Conservation (phyloP, 2,329 filamentous ascomycete genomes). For the Pleurostoma richardsiae region DNA sequence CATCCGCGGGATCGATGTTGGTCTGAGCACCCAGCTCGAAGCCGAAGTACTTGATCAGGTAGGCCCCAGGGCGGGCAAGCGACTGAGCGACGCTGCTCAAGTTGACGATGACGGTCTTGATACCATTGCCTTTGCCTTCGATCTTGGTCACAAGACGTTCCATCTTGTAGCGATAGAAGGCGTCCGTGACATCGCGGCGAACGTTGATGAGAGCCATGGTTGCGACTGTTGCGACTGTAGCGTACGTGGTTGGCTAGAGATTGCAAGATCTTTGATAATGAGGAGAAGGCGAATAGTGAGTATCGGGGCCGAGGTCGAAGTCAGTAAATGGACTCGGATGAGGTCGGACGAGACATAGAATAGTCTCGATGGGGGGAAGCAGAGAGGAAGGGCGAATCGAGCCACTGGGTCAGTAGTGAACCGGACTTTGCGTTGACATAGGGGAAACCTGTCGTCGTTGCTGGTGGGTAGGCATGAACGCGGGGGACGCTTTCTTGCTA, state of each 20-base stretch:
- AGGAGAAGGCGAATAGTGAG: constrained; percentile 11
- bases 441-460: constrained; percentile 46
- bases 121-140: constrained; percentile 98
- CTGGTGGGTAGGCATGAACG: constrained; percentile 55
- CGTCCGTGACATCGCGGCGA: constrained; percentile 94
- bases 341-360: constrained; percentile 32
- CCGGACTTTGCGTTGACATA: constrained; percentile 50
- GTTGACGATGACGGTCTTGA: constrained; percentile 98
- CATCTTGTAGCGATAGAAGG: constrained; percentile 99
- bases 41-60: constrained; percentile 99
- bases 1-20: constrained; percentile 93
- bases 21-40: constrained; percentile 98
- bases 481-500: constrained; percentile 25
- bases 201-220: constrained; percentile 98
- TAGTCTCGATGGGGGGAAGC: constrained; percentile 20
- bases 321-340: constrained; percentile 13
- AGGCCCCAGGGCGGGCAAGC: constrained; percentile 84
- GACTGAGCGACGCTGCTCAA: constrained; percentile 89
- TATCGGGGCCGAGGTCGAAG: constrained; percentile 8
- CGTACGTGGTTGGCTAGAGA: not conserved
- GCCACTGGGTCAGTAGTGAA: constrained; percentile 49
- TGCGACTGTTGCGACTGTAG: constrained; percentile 32
- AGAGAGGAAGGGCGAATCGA: constrained; percentile 29
- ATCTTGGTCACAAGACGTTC: constrained; percentile 98
- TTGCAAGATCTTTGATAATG: not conserved